phyloP scores from a whole-genome alignment of 371 early-diverging fungal species.

The Choanephora cucurbitarum region DNA sequence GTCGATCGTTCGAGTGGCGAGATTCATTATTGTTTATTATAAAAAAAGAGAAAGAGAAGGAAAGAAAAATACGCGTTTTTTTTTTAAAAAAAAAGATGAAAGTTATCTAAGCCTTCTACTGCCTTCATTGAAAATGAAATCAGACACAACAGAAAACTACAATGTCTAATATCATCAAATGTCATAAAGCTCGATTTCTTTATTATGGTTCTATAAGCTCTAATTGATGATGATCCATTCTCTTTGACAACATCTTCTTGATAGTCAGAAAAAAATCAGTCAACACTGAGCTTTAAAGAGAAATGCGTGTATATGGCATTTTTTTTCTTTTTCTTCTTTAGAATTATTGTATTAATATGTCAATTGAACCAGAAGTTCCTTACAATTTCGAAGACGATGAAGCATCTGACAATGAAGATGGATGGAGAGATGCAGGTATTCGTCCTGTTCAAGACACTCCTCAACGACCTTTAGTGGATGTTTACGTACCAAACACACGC shows the following conservation, averaged over 20 bases:
- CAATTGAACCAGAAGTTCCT: constrained; percentile 36
- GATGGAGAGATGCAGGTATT: constrained; percentile 24
- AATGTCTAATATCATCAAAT: no score
- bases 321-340: background rate
- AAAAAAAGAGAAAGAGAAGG: background rate
- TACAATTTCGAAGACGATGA: constrained; percentile 15
- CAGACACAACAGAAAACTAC: no score
- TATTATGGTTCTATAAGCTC: no score
- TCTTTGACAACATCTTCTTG: background rate
- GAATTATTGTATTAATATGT: constrained; percentile 16
- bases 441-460: background rate
- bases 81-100: no score
- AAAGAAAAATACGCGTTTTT: background rate
- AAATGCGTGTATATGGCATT: background rate
- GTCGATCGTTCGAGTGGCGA: constrained; percentile 13
- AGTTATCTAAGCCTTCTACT: no score
- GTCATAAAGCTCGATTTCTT: no score
- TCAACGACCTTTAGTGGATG: background rate
- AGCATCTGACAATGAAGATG: constrained; percentile 14
- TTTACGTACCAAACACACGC: background rate
- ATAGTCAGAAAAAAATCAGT: no score
- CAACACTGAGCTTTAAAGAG: no score
- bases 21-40: constrained; percentile 4
- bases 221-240: no score
- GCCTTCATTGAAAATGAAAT: no score